Base-by-base conservation (phyloP, 345 rosid species). In the Anacardium occidentale region DNA sequence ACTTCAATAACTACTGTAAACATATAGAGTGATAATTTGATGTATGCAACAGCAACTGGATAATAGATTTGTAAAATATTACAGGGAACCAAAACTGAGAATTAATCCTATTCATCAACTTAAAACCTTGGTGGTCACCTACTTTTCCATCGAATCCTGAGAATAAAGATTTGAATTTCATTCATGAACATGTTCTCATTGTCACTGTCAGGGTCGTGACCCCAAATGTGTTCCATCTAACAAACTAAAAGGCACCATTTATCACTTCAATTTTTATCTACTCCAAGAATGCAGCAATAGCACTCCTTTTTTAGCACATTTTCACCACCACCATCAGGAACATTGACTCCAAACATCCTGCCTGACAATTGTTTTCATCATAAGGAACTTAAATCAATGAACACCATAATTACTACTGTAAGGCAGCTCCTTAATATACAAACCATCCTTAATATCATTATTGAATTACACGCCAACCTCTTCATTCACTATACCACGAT, bases 51-150 rank as follows among this genome's bases (percentile, higher is more conserved):
- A 5, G 42, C 42, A 52, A n/a, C 12, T 15, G 1, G 7, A 32
- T n/a, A 45, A 8, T 13, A 53, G 61, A 11, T 26, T 6, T 51
- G 52, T 9, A 32, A 48, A 37, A n/a, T 20, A n/a, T 53, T 7
- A 68, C 18, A 53, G 20, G 22, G 34, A 44, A 22, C 11, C 53
- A 13, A 62, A n/a, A 44, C 34, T 22, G 47, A 2, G 54, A 64
- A 64, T 22, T 13, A 7, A 59, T 10, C 68, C 45, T 64, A 44
- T 64, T 24, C 62, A 59, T 59, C 62, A 26, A 59, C 20, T 59
- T 25, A 59, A 61, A 18, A 61, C 3, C 24, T 29, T 34, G 24
- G 34, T 34, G 24, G 8, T 37, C 14, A 61, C 47, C 65, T 61
- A 13, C 45, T 34, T 18, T 61, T 34, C 2, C 14, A 32, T 61